Evolutionary conservation across 2,329 filamentous ascomycete genomes (phyloP), one percentile per base, ranked within the genome.

Genomic region (Talaromyces funiculosus): DNA sequence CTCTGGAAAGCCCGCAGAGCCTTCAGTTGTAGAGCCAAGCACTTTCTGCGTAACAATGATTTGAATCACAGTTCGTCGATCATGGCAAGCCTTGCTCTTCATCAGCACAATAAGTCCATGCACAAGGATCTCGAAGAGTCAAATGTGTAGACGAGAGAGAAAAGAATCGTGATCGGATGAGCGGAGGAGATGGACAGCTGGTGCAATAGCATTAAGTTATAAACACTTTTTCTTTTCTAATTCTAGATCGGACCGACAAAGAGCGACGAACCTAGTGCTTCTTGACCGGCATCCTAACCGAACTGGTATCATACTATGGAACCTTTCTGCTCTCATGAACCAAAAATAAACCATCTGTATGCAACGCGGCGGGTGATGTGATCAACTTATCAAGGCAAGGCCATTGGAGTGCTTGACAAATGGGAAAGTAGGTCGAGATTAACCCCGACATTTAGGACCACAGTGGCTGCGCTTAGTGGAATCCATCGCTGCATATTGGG

Each of bases 161-260:
- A 18, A 51, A 38, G 18, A n/a, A 53, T 45, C 47, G 38, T 45
- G 31, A 37, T 53, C 38, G 45, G 38, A 45, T 61, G 55, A 58
- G 55, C 45, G 60, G 60, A 49, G 60, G 55, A 58, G 60, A 40
- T 45, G 42, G 43, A 57, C 31, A 33, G 35, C 55, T 24, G 54
- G 60, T 31, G 53, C 60, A 61, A 40, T 33, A 54, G 40, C 40
- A 53, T 47, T 37, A 24, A 26, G 51, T 54, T 54, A 61, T 60
- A 54, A 51, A 42, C n/a, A 40, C 14, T 51, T 22, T 35, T 59
- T 31, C 26, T 18, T 26, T 53, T 59, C 45, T 40, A 53, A 40
- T 42, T 59, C 57, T 42, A 26, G 57, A 53, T 33, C 42, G 31
- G 42, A 33, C 29, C 31, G 55, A 47, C 14, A 22, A 29, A 38